These are phyloP conservation scores for Volutella citrinella DNA, from an alignment of 2,329 filamentous ascomycete genomes.

Conservation along the genomic window DNA sequence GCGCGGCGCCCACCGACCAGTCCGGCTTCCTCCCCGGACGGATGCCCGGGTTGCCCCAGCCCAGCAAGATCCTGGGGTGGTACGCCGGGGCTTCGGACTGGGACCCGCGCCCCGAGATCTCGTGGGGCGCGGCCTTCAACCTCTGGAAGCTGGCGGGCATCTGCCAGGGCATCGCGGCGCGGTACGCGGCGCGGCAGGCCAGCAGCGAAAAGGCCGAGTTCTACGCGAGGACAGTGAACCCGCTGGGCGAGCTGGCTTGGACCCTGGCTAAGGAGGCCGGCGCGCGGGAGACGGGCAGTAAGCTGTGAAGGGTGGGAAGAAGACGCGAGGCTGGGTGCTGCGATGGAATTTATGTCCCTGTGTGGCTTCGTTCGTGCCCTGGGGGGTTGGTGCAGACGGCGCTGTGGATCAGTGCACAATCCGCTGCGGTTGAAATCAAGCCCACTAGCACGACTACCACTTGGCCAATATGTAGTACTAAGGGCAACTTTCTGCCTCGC, in stretches of 20 bases:
- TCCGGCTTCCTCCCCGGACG: constrained; percentile 58
- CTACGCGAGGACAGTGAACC: constrained; percentile 66
- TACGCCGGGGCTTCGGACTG: constrained; percentile 59
- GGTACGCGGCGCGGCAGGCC: constrained; percentile 81
- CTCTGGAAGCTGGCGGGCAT: constrained; percentile 61
- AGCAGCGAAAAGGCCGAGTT: constrained; percentile 78
- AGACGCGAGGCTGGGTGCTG: not conserved
- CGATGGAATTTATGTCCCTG: no score
- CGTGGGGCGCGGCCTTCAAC: constrained; percentile 61
- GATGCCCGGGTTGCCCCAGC: constrained; percentile 60
- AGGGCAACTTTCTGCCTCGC: no score
- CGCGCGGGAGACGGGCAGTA: constrained; percentile 20
- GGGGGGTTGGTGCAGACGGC: no score
- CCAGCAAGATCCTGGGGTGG: constrained; percentile 40
- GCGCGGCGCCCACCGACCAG: constrained; percentile 25
- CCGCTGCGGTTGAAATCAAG: no score
- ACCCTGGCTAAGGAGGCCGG: constrained; percentile 55
- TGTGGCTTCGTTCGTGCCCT: no score
- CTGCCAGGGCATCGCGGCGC: constrained; percentile 86
- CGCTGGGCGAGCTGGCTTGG: constrained; percentile 80
- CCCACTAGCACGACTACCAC: no score
- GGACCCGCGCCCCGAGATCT: constrained; percentile 60
- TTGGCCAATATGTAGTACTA: no score
- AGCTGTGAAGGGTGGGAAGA: constrained; percentile 19
- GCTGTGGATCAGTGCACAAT: no score